These are phyloP conservation scores for Ustilago xerochloae DNA, from an alignment of 1,284 basidiomycete genomes.

Conservation along the genomic window DNA sequence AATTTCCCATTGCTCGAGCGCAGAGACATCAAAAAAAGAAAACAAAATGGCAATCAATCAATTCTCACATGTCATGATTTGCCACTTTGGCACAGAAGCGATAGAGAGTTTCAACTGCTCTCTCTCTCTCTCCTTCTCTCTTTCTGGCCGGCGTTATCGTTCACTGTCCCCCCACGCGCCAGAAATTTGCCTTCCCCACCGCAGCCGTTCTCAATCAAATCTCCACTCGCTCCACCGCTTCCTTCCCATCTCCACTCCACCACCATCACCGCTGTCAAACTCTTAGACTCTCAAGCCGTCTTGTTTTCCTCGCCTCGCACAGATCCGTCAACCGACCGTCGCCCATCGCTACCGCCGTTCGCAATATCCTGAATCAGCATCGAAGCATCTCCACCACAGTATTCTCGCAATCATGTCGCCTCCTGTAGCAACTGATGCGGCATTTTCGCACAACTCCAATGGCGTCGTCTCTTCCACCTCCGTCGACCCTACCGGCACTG, in stretches of 20 bases:
- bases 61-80: no score
- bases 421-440: constrained; percentile 39
- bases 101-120: neutral
- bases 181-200: no score
- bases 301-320: no score
- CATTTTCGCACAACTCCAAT: constrained; percentile 39
- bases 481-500: constrained; percentile 41
- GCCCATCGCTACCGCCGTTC: no score
- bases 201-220: neutral
- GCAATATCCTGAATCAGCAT: no score
- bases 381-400: neutral
- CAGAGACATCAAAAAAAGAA: no score
- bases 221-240: no score
- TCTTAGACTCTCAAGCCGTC: neutral
- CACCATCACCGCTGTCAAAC: neutral
- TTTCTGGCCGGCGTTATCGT: neutral
- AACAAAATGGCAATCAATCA: no score
- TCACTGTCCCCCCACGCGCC: neutral
- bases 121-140: no score
- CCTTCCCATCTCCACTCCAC: neutral
- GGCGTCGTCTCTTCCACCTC: constrained; percentile 40
- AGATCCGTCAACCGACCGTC: neutral
- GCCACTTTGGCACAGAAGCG: neutral
- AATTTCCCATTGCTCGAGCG: no score
- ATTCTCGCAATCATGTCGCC: constrained; percentile 31